A percentile compares a stretch with the other conserved stretches of the same genome.
These are phyloP conservation scores for Wickerhamiella siamensis DNA, from an alignment of 805 yeast species.

Conservation along the genomic window DNA sequence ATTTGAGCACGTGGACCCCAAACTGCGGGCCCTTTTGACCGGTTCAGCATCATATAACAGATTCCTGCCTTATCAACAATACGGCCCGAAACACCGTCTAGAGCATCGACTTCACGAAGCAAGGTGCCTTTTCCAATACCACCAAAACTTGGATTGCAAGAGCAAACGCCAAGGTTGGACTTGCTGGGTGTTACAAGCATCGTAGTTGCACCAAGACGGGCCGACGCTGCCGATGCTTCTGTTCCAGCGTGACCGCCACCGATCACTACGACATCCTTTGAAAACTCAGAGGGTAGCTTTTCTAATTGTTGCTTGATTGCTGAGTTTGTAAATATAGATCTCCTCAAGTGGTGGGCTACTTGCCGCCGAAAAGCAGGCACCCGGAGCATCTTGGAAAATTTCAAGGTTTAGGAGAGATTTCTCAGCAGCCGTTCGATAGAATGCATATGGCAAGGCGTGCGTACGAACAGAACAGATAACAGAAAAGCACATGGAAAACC, in stretches of 20 bases:
- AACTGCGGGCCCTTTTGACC: conserved; percentile 87
- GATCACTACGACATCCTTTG: conserved; percentile 60
- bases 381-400: no score
- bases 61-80: conserved; percentile 91
- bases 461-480: no score
- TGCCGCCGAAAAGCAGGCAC: no score
- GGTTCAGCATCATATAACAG: conserved; percentile 73
- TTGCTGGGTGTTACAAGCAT: conserved; percentile 63
- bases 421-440: no score
- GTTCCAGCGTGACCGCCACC: conserved; percentile 99
- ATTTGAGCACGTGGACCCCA: conserved; percentile 98
- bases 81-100: conserved; percentile 79
- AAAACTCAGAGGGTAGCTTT: not conserved
- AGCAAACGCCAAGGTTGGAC: conserved; percentile 76
- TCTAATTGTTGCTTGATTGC: conserved; percentile 6
- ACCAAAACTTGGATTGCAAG: conserved; percentile 96
- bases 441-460: no score
- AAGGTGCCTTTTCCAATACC: conserved; percentile 97
- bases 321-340: conserved; percentile 8
- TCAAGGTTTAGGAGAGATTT: no score
- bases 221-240: conserved; percentile 91
- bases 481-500: no score
- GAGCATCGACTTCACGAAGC: conserved; percentile 83
- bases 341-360: no score
- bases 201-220: conserved; percentile 63